Evolutionary conservation across 108 stramenopile genomes (phyloP).

Genomic region (Cyclotella choctawhatcheeana): DNA sequence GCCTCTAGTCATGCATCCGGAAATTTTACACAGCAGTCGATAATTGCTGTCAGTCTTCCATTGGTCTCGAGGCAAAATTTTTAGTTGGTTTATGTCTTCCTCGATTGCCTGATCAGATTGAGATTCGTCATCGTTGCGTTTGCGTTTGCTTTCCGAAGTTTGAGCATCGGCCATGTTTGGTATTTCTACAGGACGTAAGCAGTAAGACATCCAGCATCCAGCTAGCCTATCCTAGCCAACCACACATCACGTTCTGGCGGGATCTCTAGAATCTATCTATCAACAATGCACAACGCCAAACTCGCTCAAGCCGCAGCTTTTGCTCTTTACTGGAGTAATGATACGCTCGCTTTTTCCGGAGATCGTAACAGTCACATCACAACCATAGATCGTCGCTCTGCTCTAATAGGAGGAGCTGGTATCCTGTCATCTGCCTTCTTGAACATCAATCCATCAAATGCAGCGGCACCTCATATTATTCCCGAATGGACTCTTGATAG

Average conservation of each 20-base stretch:
- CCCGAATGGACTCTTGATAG: conserved; percentile 49
- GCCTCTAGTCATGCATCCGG: neutral
- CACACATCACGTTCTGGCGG: no score
- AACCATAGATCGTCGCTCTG: conserved; percentile 27
- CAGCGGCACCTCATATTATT: conserved; percentile 11
- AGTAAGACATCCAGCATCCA: neutral
- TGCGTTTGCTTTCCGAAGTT: neutral
- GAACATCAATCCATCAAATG: neutral
- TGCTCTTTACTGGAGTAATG: no score
- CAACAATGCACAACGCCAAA: no score
- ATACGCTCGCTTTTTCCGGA: no score
- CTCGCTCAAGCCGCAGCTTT: no score
- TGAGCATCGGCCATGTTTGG: neutral
- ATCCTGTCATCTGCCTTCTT: conserved; percentile 13
- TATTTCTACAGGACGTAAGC: neutral
- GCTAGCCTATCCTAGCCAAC: no score
- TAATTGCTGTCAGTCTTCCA: conserved; percentile 2
- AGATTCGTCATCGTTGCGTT: neutral
- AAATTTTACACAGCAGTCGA: neutral
- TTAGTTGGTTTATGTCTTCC: neutral
- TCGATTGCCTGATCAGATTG: neutral
- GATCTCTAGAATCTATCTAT: no score
- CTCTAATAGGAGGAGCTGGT: conserved; percentile 4
- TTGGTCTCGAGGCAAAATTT: neutral
- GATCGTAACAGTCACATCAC: no score